Evolutionary conservation across 1,139 yeast genomes (phyloP).

Genomic region (Geotrichum australiense): DNA sequence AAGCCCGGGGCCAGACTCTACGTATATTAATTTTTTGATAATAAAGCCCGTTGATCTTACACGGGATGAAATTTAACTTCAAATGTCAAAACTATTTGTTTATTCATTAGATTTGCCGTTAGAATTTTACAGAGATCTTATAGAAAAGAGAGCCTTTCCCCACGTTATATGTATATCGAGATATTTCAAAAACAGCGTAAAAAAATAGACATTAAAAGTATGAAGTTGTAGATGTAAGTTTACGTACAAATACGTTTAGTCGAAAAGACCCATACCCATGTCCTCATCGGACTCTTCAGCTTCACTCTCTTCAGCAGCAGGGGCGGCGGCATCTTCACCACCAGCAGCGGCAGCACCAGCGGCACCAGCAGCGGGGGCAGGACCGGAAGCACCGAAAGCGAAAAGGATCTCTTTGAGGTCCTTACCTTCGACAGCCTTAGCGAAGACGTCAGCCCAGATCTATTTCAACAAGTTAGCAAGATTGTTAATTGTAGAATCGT

Average conservation of each 20-base stretch:
- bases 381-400: constrained; percentile 68
- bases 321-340: constrained; percentile 60
- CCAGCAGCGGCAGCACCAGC: constrained; percentile 52
- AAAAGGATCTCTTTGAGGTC: constrained; percentile 85
- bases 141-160: background rate
- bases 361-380: constrained; percentile 54
- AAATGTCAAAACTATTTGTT: no score
- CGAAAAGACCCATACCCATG: constrained; percentile 38
- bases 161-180: background rate
- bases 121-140: no score
- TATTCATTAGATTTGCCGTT: no score
- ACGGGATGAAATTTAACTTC: no score
- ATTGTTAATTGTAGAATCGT: constrained; percentile 59
- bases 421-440: constrained; percentile 96
- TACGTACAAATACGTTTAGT: constrained; percentile 25
- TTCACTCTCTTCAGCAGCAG: constrained; percentile 29
- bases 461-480: constrained; percentile 19
- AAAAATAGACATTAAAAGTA: constrained; percentile 11
- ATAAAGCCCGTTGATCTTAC: no score
- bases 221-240: background rate
- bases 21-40: no score
- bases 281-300: constrained; percentile 35
- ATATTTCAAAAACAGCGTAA: constrained; percentile 1
- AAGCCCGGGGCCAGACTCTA: no score
- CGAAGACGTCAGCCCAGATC: constrained; percentile 93